Percentiles rank a stretch among this genome's conserved stretches.
Conservation (phyloP, 148 eudicot genomes). For the Chenopodium suecicum region DNA sequence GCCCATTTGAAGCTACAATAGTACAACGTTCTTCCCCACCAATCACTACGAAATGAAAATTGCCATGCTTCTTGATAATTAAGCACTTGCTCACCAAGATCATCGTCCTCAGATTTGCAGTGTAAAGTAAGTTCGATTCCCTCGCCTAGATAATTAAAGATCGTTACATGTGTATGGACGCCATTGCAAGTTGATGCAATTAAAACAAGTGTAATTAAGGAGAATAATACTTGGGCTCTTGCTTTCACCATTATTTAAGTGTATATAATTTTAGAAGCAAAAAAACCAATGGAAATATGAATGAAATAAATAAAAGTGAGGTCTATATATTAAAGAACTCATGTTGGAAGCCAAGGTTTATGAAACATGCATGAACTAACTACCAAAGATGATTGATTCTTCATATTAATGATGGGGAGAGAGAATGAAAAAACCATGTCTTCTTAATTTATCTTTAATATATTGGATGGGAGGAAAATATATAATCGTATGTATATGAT, state of each 20-base stretch:
- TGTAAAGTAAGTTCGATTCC: not conserved
- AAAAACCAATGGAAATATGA: too few relatives aligned
- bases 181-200: not conserved
- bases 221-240: not conserved
- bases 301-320: too few relatives aligned
- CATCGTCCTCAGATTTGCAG: not conserved
- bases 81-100: not conserved
- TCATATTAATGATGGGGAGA: not conserved
- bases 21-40: not conserved
- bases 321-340: not conserved
- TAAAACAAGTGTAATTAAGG: not conserved
- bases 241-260: not conserved
- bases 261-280: too few relatives aligned
- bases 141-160: not conserved
- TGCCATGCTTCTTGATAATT: not conserved
- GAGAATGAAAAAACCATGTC: not conserved
- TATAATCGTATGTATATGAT: too few relatives aligned
- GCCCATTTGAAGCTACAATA: constrained; percentile 13
- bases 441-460: too few relatives aligned
- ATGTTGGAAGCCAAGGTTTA: not conserved
- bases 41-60: not conserved
- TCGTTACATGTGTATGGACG: not conserved
- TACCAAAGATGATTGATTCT: not conserved
- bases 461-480: too few relatives aligned
- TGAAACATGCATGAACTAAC: constrained; percentile 17